Percentiles rank a stretch among this genome's conserved stretches.
phyloP scores from a whole-genome alignment of 305 asterid species.

The Solanum hybrid region DNA sequence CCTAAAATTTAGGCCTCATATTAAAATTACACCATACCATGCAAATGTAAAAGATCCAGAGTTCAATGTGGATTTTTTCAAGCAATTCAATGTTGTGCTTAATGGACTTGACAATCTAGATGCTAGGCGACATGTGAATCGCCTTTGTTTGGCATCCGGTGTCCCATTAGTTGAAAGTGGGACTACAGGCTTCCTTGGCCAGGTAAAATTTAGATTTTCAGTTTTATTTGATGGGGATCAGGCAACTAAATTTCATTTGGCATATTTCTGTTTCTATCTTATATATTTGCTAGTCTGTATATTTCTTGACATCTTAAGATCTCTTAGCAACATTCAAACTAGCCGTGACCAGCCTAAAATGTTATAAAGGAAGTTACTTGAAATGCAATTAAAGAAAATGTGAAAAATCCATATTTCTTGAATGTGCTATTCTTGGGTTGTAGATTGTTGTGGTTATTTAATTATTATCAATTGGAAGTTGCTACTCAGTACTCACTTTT shows the following conservation, averaged over 20 bases:
- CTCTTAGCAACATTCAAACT: background rate
- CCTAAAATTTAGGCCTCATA: constrained; percentile 77
- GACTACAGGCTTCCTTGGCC: constrained; percentile 98
- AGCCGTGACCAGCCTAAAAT: background rate
- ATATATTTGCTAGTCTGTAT: background rate
- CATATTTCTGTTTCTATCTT: background rate
- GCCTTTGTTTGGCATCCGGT: constrained; percentile 94
- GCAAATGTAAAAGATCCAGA: constrained; percentile 84
- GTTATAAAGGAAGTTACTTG: background rate
- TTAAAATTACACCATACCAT: constrained; percentile 85
- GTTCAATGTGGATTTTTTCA: constrained; percentile 88
- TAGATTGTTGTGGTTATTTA: background rate
- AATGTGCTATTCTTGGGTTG: background rate
- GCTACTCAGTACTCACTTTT: background rate
- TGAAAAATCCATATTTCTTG: background rate
- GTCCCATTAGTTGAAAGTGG: constrained; percentile 98
- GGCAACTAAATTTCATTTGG: background rate
- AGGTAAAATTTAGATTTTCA: constrained; percentile 30
- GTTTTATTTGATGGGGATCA: background rate
- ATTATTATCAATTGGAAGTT: background rate
- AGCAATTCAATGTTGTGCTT: constrained; percentile 81
- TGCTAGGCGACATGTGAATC: constrained; percentile 98
- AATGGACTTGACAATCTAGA: constrained; percentile 98
- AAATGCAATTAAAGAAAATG: background rate
- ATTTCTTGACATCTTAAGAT: background rate